Evolutionary conservation across 768 basidiomycete species (phyloP), one percentile per base, ranked within the genome.

Genomic region (Termitomyces sp.): DNA sequence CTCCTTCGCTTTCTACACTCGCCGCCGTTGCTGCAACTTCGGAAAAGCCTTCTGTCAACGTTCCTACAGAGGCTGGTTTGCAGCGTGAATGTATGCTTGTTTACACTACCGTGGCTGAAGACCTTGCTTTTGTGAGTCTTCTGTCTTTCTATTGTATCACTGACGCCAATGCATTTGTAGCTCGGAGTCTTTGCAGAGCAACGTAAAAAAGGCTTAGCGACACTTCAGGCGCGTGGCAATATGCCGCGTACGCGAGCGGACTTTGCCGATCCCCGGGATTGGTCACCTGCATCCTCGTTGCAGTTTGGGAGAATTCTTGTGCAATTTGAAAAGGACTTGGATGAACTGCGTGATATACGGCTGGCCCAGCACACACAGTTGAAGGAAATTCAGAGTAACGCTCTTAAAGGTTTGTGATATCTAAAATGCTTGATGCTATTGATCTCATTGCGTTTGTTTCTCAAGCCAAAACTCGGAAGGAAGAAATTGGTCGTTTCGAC

Each of bases 401-500:
- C 92, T 72, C 77, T 93, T 4, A 88, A 86, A 76, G 86, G 91
- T 87, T 57, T 32, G 77, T 71, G 11, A 20, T 58, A 25, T 47
- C 6, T 5, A 12, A 48, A 14, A 12, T 53, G 34, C 1, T n/a
- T 11, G 20, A 45, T 3, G 4, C 12, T 25, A 14, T 61, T 60
- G 29, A 60, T 46, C 43, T 50, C 60, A 37, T 47, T 10, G 8
- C 43, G 50, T 46, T 45, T 67, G 96, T 56, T 34, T 31, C 15
- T 5, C 9, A n/a, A 56, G 95, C 88, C 45, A 86, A 85, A 54
- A 92, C 91, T 61, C 86, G 91, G 65, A 83, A 83, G 65, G 94
- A 95, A 70, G 94, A 97, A 68, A 89, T 93, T 31, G 77, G 79
- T 17, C 85, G 92, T 5, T 95, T 93, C 72, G 80, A 87, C 58